These are phyloP conservation scores for Myxozyma nipponensis DNA, from an alignment of 805 yeast species.

Conservation along the genomic window DNA sequence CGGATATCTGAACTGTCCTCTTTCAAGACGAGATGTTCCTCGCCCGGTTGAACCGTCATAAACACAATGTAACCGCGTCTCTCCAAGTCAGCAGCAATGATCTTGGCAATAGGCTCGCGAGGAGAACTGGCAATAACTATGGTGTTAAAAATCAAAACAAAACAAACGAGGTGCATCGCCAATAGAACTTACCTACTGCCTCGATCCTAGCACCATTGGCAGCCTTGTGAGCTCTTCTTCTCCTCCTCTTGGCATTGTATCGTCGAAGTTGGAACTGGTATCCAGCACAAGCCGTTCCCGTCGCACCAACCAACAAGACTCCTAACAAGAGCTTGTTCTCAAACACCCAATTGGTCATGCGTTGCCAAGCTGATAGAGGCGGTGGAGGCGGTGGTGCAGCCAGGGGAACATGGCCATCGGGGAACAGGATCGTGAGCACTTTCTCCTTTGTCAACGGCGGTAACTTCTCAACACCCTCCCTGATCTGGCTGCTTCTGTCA, in stretches of 20 bases:
- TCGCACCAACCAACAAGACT: constrained; percentile 15
- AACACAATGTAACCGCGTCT: constrained; percentile 78
- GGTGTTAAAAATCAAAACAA: not conserved
- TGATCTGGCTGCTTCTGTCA: constrained; percentile 11
- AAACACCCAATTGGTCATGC: constrained; percentile 12
- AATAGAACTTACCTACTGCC: constrained; percentile 44
- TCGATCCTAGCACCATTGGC: constrained; percentile 70
- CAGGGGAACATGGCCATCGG: constrained; percentile 5
- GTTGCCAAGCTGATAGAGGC: constrained; percentile 1
- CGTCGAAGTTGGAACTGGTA: constrained; percentile 5
- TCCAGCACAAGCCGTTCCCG: constrained; percentile 15
- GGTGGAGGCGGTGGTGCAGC: constrained; percentile 14
- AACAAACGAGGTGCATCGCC: not conserved
- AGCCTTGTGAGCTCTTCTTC: constrained; percentile 59
- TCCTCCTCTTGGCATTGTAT: constrained; percentile 23
- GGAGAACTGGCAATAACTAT: constrained; percentile 68
- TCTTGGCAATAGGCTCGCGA: constrained; percentile 64
- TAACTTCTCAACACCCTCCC: constrained; percentile 8
- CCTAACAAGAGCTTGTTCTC: constrained; percentile 21
- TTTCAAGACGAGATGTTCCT: constrained; percentile 47
- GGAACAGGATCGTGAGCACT: constrained; percentile 1
- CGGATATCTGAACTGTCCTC: constrained; percentile 68
- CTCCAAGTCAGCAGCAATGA: constrained; percentile 69
- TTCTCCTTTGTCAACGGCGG: constrained; percentile 3
- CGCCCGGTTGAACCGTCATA: constrained; percentile 60